Evolutionary conservation across 139 green algal genomes (phyloP).

Genomic region (Eudorina sp.): DNA sequence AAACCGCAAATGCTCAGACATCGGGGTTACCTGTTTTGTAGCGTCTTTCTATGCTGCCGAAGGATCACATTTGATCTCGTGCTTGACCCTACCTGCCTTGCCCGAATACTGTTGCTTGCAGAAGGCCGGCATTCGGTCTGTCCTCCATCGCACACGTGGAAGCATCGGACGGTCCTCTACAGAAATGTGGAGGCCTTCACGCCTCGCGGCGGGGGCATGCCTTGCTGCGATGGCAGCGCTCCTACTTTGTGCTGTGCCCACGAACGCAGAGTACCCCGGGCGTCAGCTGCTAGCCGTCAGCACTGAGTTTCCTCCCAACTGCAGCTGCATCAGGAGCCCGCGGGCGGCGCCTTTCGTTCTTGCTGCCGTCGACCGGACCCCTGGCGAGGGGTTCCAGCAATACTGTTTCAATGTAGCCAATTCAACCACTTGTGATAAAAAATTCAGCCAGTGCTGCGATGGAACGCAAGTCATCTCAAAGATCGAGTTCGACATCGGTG

Average conservation of each 20-base stretch:
- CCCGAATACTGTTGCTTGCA: not conserved
- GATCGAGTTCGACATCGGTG: conserved; percentile 46
- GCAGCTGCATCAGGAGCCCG: conserved; percentile 23
- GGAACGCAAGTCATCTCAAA: conserved; percentile 27
- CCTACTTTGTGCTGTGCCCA: not conserved
- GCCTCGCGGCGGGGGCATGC: not conserved
- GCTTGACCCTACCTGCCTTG: not conserved
- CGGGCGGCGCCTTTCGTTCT: conserved; percentile 30
- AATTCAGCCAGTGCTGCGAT: conserved; percentile 41
- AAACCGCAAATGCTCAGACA: too few species aligned
- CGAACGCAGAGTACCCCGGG: not conserved
- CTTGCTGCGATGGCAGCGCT: not conserved
- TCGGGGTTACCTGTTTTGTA: too few species aligned
- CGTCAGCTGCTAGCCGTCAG: not conserved
- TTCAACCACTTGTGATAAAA: not conserved
- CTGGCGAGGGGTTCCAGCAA: not conserved
- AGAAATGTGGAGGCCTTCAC: not conserved
- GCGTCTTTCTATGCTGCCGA: too few species aligned
- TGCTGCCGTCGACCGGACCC: too few species aligned
- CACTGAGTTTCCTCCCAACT: not conserved
- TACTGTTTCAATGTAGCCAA: not conserved
- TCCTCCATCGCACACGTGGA: too few species aligned
- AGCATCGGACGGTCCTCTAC: too few species aligned
- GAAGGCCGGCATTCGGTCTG: too few species aligned
- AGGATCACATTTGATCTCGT: too few species aligned